phyloP scores from a whole-genome alignment of 2,329 filamentous ascomycete genomes.

The Fusarium hostae region DNA sequence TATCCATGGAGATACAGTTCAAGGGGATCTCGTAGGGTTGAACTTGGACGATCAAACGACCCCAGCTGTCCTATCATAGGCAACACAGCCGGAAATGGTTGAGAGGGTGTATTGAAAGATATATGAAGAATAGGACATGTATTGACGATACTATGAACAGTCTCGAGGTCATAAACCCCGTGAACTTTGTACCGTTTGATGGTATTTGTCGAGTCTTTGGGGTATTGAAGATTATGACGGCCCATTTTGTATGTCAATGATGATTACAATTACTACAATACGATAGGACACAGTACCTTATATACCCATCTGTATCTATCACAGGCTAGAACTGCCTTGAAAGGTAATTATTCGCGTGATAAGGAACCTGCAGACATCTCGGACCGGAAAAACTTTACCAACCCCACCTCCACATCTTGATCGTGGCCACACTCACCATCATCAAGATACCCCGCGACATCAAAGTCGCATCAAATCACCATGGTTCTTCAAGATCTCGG shows the following conservation, averaged over 20 bases:
- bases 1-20: slow-evolving; percentile 89
- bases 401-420: slow-evolving; percentile 38
- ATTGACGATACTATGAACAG: slow-evolving; percentile 82
- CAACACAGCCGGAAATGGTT: slow-evolving; percentile 79
- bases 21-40: slow-evolving; percentile 71
- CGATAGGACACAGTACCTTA: neutral
- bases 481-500: slow-evolving; percentile 99
- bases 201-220: slow-evolving; percentile 71
- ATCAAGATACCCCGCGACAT: slow-evolving; percentile 42
- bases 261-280: neutral
- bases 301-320: neutral
- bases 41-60: slow-evolving; percentile 72
- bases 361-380: neutral
- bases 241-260: slow-evolving; percentile 44
- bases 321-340: slow-evolving; percentile 19
- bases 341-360: slow-evolving; percentile 11
- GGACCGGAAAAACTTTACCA: slow-evolving; percentile 27
- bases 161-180: slow-evolving; percentile 76
- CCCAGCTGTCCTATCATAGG: slow-evolving; percentile 91
- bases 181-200: slow-evolving; percentile 74
- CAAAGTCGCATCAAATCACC: slow-evolving; percentile 41
- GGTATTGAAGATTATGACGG: slow-evolving; percentile 65
- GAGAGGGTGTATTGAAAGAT: slow-evolving; percentile 73
- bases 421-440: slow-evolving; percentile 41
- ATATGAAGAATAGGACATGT: slow-evolving; percentile 80